Base-by-base conservation (phyloP, 768 basidiomycete species). In the Nidularia pulvinata region DNA sequence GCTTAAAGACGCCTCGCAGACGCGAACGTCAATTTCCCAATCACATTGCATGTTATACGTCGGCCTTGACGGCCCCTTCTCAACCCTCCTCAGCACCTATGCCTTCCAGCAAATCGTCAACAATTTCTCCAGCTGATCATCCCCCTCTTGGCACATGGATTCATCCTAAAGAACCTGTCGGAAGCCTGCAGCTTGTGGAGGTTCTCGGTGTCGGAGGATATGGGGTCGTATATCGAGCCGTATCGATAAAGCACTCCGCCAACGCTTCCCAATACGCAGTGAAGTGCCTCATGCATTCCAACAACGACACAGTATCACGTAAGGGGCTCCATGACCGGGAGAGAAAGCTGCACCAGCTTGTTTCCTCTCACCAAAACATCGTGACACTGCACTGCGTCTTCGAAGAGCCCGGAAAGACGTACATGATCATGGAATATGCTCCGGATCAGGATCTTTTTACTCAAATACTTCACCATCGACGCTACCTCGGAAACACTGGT, bases 131-230 rank as follows among this genome's bases (percentile, higher is more conserved):
- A 78, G 80, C 60, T 74, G 75, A 68, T 49, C 77, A 79, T 56
- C 85, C 85, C 51, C 76, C 81, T 60, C 74, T 91, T 63, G 95
- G 95, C 52, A 88, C 88, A 61, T 75, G 84, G 72, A 93, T 98
- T 79, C 93, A 95, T 79, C 19, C 19, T 19, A 19, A 19, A 19
- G 76, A 93, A 95, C 79, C 37, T 39, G 79, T 83, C 57, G 87
- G 85, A 59, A 74, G 83, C 48, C 83, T 98, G 54, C 83, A 94
- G 69, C 86, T 98, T 55, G 82, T 90, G 61, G 85, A 90, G 62
- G 81, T 95, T 57, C 83, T 98, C 48, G 96, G 96, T 35, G 84
- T 90, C 34, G 96, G 96, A 10, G 95, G 95, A 22, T 98, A 97
- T 66, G 96, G 96, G 51, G 87, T 95, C 61, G 96, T 98, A 9